Percentiles rank a stretch among this genome's conserved stretches.
Evolutionary conservation across 208 protist genomes (phyloP).

Genomic region (Blechomonas ayalai): DNA sequence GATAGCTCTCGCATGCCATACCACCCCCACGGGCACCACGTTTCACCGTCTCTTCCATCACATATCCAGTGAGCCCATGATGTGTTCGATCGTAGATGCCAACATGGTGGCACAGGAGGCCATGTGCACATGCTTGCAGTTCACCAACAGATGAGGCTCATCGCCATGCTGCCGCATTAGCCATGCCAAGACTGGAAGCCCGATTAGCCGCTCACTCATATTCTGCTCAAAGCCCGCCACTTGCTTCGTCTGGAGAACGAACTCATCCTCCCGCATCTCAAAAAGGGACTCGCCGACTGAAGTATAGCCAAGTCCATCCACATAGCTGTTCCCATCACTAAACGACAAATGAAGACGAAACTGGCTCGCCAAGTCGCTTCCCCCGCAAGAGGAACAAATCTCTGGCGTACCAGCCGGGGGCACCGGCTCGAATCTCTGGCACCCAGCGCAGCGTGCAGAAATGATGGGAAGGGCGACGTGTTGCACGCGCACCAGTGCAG

Average conservation of each 20-base stretch:
- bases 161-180: conserved; percentile 11
- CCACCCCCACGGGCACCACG: too few species aligned
- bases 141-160: conserved; percentile 12
- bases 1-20: too few species aligned
- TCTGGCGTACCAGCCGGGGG: not conserved
- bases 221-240: conserved; percentile 1
- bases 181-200: conserved; percentile 42
- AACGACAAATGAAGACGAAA: conserved; percentile 20
- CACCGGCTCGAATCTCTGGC: not conserved
- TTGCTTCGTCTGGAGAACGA: conserved; percentile 6
- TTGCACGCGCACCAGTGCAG: conserved; percentile 30
- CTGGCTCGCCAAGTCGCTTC: conserved; percentile 4
- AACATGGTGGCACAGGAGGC: conserved; percentile 18
- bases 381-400: conserved; percentile 18
- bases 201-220: conserved; percentile 15
- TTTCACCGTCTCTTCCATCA: too few species aligned
- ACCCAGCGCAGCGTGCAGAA: conserved; percentile 8
- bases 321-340: conserved; percentile 26
- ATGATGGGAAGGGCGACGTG: conserved; percentile 14
- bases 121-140: conserved; percentile 36
- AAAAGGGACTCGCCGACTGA: conserved; percentile 28
- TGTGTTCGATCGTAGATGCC: conserved; percentile 22
- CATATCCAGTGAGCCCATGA: conserved; percentile 4
- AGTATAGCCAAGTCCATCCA: conserved; percentile 14
- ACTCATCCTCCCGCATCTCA: conserved; percentile 3